A percentile compares a stretch with the other conserved stretches of the same genome.
These are phyloP conservation scores for Schizopora paradoxa DNA, from an alignment of 1,284 basidiomycete genomes.

Conservation along the genomic window DNA sequence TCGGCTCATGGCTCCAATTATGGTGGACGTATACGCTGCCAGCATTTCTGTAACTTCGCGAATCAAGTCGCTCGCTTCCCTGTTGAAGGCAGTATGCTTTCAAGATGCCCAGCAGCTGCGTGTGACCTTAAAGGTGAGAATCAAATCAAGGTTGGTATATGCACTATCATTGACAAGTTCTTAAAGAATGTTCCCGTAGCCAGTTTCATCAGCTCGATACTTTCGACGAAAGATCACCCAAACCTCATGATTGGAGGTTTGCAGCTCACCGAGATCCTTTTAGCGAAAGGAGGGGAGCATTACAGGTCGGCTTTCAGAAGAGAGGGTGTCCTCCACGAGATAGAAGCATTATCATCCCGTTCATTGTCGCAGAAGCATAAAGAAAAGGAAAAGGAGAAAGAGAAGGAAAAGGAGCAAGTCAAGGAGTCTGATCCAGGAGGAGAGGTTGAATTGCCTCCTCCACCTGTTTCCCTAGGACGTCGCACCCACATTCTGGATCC, in stretches of 20 bases:
- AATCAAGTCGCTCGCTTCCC: conserved; percentile 78
- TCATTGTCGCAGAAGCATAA: conserved; percentile 53
- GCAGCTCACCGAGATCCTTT: conserved; percentile 85
- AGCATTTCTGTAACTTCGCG: conserved; percentile 84
- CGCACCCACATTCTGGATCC: conserved; percentile 53
- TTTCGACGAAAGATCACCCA: conserved; percentile 87
- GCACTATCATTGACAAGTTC: neutral
- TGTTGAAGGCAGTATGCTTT: conserved; percentile 88
- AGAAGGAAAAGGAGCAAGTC: conserved; percentile 33
- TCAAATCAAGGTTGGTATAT: neutral
- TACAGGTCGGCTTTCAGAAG: conserved; percentile 86
- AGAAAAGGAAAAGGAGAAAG: conserved; percentile 48
- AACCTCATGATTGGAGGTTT: conserved; percentile 80
- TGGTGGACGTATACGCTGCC: conserved; percentile 93
- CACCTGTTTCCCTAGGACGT: conserved; percentile 40
- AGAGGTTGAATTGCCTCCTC: conserved; percentile 33
- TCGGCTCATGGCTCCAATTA: conserved; percentile 81
- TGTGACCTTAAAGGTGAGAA: conserved; percentile 66
- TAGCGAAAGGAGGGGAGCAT: conserved; percentile 74
- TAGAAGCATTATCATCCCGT: conserved; percentile 68
- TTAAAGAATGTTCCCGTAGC: conserved; percentile 84
- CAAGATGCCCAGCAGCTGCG: conserved; percentile 74
- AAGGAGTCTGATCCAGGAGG: conserved; percentile 33
- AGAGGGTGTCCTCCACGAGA: conserved; percentile 92
- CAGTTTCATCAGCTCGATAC: conserved; percentile 86